These are phyloP conservation scores for Leishmania arabica DNA, from an alignment of 208 protist species.

Conservation along the genomic window DNA sequence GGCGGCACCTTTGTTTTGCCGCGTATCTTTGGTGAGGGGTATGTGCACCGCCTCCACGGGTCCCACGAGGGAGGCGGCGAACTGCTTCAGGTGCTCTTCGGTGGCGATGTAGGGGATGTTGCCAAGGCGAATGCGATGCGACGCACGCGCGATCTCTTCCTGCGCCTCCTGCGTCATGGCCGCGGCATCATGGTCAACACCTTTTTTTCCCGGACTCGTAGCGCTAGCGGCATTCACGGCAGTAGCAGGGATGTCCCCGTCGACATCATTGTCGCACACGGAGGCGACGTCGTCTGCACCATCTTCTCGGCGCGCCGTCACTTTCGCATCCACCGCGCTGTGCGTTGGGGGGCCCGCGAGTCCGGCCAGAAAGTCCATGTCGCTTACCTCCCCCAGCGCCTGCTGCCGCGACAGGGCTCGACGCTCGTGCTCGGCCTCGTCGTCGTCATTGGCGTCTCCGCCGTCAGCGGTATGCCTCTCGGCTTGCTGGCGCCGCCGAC, in stretches of 20 bases:
- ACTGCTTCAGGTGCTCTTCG: constrained; percentile 94
- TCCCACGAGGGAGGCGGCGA: constrained; percentile 85
- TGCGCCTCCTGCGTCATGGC: constrained; percentile 16
- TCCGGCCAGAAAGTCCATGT: constrained; percentile 80
- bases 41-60: constrained; percentile 94
- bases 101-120: constrained; percentile 96
- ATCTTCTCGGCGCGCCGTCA: constrained; percentile 4
- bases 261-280: constrained; percentile 2
- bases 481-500: neutral
- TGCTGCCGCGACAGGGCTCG: constrained; percentile 62
- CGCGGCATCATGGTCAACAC: neutral
- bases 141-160: constrained; percentile 61
- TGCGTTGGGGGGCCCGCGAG: constrained; percentile 15
- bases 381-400: constrained; percentile 65
- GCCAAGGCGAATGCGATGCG: constrained; percentile 93
- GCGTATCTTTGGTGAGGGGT: constrained; percentile 92
- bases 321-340: neutral
- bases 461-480: neutral
- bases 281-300: neutral
- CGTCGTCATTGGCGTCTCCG: neutral
- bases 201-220: constrained; percentile 8
- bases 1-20: constrained; percentile 92
- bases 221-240: neutral
- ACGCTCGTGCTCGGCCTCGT: constrained; percentile 15
- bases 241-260: neutral